Evolutionary conservation across 805 yeast genomes (phyloP), one percentile per base, ranked within the genome.

Genomic region (Candida tammaniensis): DNA sequence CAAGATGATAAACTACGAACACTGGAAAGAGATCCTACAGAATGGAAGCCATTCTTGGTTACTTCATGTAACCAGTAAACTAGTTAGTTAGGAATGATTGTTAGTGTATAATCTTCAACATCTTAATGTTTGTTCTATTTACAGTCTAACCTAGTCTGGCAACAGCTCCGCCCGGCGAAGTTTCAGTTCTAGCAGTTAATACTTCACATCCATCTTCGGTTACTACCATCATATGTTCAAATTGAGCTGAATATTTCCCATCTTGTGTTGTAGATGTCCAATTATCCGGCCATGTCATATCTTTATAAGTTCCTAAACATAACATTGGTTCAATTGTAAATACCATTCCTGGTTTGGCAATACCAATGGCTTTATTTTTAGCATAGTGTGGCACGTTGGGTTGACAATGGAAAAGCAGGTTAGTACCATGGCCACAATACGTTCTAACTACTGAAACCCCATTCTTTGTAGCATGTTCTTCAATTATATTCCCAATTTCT

Each of bases 311-410:
- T 7, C 98, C 98, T 45, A 80, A 67, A 55, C 86, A 84, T 47
- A 93, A 76, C 98, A 93, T 93, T 29, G 98, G 98, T 64, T 93
- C 98, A 38, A 93, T 86, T 15, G 98, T 93, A 70, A 93, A 93
- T 10, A 86, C 87, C 82, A 89, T 85, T 15, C 98, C 98, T 15
- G 96, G 91, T 57, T 86, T 86, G 68, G 93, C 89, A 28, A 86
- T 80, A 39, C 98, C 98, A 30, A 89, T 72, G 6, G 96, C 86
- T 66, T 91, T 91, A 66, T 89, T 93, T 49, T 80, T 82, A 15
- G 93, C 95, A 55, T 93, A 93, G 60, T 93, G 98, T 2, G 97
- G 96, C 35, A 93, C 77, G 48, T 80, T 85, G 24, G 98, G 98
- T 30, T 87, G 82, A 51, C 89, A 78, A 61, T 93, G 98, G 80